Evolutionary conservation across 169 alveolate species (phyloP), one percentile per base, ranked within the genome.

Genomic region (Plasmodium inui): DNA sequence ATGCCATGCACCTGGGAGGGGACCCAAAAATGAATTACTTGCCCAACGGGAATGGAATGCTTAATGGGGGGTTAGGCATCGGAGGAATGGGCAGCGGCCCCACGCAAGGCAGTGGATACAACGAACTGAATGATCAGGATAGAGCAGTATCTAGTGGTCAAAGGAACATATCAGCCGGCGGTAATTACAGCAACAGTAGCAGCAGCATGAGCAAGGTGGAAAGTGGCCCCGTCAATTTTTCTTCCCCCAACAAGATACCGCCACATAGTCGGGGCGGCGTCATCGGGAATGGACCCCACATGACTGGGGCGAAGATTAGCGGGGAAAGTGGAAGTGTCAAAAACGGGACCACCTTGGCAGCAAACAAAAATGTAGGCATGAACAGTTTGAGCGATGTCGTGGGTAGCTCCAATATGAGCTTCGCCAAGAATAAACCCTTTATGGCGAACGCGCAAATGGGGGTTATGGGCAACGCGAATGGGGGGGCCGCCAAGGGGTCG

Each of bases 371-470:
- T 70, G 17, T 28, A 22, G 73, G 73, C 26, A 70, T 72, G 44
- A 83, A 83, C 37, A n/a, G 70, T 30, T 53, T 46, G 1, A 82
- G 26, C 53, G 57, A n/a, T 46, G 55, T 26, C 10, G 19, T 80
- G 61, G 55, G 55, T 44, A 14, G 12, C 17, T 0, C 46, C 46
- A 83, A 83, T 41, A 37, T 83, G 67, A 44, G 28, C 8, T 39
- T 44, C 46, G 1, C 83, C n/a, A 53, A 83, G 32, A 83, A 83
- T 41, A 83, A 67, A 19, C 53, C 26, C n/a, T 14, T 83, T 1
- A 67, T 70, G 14, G 22, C 83, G 3, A 83, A 67, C 19, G 44
- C 74, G 30, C 92, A 83, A 7, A 67, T 83, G 82, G 32, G 71
- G 72, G 39, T 39, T 67, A 30, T 83, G 80, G 39, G 32, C 34